Evolutionary conservation across 2,329 filamentous ascomycete species (phyloP).

Genomic region (Aspergillus sp.): DNA sequence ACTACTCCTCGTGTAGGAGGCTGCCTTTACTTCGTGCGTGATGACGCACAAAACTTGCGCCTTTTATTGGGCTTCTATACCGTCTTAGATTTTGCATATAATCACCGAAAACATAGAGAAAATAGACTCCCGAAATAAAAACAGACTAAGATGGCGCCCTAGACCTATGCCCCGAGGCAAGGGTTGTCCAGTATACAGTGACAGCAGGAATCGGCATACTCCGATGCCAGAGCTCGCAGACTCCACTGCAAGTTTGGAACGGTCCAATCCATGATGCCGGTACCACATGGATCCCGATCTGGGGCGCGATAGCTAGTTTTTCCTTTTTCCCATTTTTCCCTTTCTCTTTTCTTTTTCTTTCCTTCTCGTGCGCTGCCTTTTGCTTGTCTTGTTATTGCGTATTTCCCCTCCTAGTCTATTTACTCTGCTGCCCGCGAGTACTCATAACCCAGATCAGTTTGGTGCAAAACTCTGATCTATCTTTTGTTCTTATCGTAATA

Average conservation of each 20-base stretch:
- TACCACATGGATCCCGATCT: slow-evolving; percentile 11
- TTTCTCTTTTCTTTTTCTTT: neutral
- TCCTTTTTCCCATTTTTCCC: slow-evolving; percentile 7
- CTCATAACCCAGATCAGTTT: neutral
- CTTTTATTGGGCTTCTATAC: neutral
- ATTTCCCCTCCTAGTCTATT: neutral
- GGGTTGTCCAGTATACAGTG: neutral
- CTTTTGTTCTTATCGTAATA: neutral
- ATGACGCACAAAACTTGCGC: neutral
- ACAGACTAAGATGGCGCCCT: neutral
- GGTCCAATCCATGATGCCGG: slow-evolving; percentile 8
- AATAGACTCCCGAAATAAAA: neutral
- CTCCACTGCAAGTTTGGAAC: slow-evolving; percentile 1
- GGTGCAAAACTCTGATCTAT: neutral
- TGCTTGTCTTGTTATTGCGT: neutral
- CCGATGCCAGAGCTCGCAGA: neutral
- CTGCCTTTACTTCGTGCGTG: neutral
- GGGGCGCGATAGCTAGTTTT: neutral
- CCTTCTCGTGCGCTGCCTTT: slow-evolving; percentile 11
- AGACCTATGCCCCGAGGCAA: neutral
- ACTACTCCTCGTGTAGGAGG: neutral
- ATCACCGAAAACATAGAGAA: neutral
- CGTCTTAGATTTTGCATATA: neutral
- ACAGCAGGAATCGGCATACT: slow-evolving; percentile 1
- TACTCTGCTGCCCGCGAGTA: neutral